Evolutionary conservation across 345 rosid genomes (phyloP), one percentile per base, ranked within the genome.

Genomic region (Eucalyptus viminalis): DNA sequence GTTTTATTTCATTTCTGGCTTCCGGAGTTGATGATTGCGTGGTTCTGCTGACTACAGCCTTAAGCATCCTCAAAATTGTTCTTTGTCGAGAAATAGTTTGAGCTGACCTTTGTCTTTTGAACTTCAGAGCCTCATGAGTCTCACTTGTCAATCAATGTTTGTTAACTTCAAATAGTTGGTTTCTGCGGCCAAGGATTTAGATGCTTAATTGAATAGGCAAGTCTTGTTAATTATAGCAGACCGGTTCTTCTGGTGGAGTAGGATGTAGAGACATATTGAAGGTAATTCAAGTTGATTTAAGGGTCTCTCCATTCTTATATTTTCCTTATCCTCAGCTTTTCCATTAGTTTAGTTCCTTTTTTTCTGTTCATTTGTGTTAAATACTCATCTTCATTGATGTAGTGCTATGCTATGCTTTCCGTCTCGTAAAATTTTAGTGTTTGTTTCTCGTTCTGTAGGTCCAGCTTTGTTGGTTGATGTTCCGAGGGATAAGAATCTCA

Each of bases 391-490:
- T 72, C 45, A 21, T 37, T 72, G 83, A 19, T 14, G 5, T 6
- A 37, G 45, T 21, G 27, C 83, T 37, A 37, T 37, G 47, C 83
- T 76, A 76, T 34, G 44, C 45, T 37, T 34, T n/a, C 27, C 24
- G 47, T 37, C 83, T 21, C 11, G 60, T 87, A 43, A 50, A 19
- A 22, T 80, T 14, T 88, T 87, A 56, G 86, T 49, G 45, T 27
- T 16, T 58, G 21, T 15, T 86, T 89, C 86, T 43, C 40, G 44
- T 69, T 86, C 29, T 40, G 9, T 86, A 94, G 96, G 96, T 86
- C 95, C 94, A 44, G 96, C 94, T 13, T 87, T 95, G 50, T 86
- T 95, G 49, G 91, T 95, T 90, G 96, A 95, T 92, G 96, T 93
- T 88, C 96, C 96, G 9, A 93, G 96, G 89, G 91, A 93, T 88